A percentile compares a stretch with the other conserved stretches of the same genome.
Evolutionary conservation across 371 early-diverging fungal genomes (phyloP).

Genomic region (Mucor lusitanicus): DNA sequence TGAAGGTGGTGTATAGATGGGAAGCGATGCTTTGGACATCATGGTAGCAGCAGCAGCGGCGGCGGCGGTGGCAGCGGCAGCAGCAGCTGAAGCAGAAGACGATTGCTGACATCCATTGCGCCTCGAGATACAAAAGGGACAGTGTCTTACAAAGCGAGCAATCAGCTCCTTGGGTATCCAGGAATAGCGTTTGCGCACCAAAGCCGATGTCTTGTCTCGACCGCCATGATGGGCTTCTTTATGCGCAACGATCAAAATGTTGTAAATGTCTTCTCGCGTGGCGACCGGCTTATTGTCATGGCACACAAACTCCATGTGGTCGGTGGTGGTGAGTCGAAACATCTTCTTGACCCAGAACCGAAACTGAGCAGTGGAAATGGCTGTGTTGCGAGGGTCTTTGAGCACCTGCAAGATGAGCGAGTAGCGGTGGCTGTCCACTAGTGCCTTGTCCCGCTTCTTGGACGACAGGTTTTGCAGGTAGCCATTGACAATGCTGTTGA

Average conservation of each 20-base stretch:
- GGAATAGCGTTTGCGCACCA: slow-evolving; percentile 56
- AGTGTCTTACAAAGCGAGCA: slow-evolving; percentile 60
- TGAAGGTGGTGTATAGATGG: background rate
- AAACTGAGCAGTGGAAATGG: slow-evolving; percentile 67
- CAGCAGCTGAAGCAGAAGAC: too few species aligned
- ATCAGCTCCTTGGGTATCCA: slow-evolving; percentile 67
- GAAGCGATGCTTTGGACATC: background rate
- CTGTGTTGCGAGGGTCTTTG: slow-evolving; percentile 61
- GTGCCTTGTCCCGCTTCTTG: slow-evolving; percentile 65
- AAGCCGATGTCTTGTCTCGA: slow-evolving; percentile 65
- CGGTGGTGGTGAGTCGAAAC: slow-evolving; percentile 47
- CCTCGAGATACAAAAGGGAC: slow-evolving; percentile 56
- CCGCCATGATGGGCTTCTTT: slow-evolving; percentile 66
- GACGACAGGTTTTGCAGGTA: slow-evolving; percentile 59
- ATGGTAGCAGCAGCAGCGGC: background rate
- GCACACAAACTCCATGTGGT: slow-evolving; percentile 46
- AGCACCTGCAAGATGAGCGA: slow-evolving; percentile 56
- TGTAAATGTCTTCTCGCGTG: slow-evolving; percentile 60
- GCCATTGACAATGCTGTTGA: slow-evolving; percentile 46
- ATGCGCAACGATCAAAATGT: slow-evolving; percentile 57
- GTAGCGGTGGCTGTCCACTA: slow-evolving; percentile 56
- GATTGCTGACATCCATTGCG: slow-evolving; percentile 34
- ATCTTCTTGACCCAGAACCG: slow-evolving; percentile 71
- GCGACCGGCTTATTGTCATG: slow-evolving; percentile 64
- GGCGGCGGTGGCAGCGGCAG: background rate